phyloP scores from a whole-genome alignment of 2,329 filamentous ascomycete species.

The Gyromitra esculenta region DNA sequence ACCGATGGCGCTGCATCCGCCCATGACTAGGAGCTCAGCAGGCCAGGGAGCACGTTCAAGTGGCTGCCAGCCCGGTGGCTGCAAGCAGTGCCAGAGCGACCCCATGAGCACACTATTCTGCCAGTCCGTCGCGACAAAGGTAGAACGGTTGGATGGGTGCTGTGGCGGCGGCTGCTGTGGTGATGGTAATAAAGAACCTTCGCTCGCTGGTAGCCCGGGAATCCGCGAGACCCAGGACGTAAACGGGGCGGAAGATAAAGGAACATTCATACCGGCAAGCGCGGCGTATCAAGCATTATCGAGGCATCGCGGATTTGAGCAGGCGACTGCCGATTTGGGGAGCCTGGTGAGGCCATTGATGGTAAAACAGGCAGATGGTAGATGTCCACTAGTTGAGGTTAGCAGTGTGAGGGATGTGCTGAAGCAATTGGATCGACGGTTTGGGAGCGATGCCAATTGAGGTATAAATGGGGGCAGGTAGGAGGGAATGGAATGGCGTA shows the following conservation, averaged over 20 bases:
- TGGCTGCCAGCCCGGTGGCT: conserved; percentile 77
- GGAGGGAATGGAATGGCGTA: conserved; percentile 13
- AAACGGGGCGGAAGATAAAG: conserved; percentile 22
- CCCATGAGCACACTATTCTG: conserved; percentile 85
- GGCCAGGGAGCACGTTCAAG: neutral
- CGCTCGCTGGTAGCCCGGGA: conserved; percentile 5
- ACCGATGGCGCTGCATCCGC: conserved; percentile 45
- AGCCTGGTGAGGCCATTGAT: conserved; percentile 56
- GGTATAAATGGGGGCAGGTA: neutral
- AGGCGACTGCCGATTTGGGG: conserved; percentile 57
- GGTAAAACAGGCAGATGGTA: conserved; percentile 53
- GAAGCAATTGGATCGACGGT: conserved; percentile 57
- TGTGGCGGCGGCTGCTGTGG: conserved; percentile 56
- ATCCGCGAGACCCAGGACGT: conserved; percentile 40
- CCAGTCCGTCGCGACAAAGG: conserved; percentile 74
- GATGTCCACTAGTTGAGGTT: conserved; percentile 56
- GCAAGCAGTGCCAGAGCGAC: conserved; percentile 79
- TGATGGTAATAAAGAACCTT: neutral
- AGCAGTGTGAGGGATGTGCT: conserved; percentile 57
- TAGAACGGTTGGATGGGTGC: conserved; percentile 49
- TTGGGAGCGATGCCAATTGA: conserved; percentile 52
- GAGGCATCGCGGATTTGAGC: conserved; percentile 57
- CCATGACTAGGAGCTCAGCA: conserved; percentile 57
- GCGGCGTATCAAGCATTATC: conserved; percentile 57
- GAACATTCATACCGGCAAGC: conserved; percentile 57